Evolutionary conservation across 148 eudicot genomes (phyloP).

Genomic region (Mesembryanthemum crystallinum): DNA sequence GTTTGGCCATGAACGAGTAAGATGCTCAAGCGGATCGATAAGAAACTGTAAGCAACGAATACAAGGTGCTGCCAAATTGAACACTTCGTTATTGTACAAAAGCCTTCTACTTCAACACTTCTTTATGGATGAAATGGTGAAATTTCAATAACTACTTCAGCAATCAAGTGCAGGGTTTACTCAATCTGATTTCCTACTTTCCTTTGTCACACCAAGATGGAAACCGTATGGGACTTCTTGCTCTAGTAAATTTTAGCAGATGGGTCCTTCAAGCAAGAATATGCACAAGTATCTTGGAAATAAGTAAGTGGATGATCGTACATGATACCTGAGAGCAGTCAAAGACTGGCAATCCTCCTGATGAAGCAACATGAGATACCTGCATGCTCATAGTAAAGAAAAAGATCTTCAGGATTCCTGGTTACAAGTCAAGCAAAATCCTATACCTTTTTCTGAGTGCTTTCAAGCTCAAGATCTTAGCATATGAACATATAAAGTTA

Average conservation of each 20-base stretch:
- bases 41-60: neutral
- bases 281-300: neutral
- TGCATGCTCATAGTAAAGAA: conserved; percentile 30
- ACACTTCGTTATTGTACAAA: neutral
- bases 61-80: neutral
- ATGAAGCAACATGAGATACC: conserved; percentile 77
- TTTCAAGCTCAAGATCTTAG: neutral
- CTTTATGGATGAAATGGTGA: neutral
- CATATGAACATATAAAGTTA: neutral
- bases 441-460: neutral
- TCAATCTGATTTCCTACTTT: neutral
- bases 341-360: conserved; percentile 62
- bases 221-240: too few species aligned
- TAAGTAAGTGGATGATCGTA: conserved; percentile 29
- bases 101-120: neutral
- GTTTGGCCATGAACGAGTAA: neutral
- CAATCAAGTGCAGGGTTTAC: neutral
- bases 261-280: neutral
- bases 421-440: neutral
- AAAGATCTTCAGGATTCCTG: neutral
- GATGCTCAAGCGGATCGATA: neutral
- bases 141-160: too few species aligned
- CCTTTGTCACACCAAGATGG: neutral
- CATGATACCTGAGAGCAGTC: conserved; percentile 76
- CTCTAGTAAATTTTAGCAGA: neutral